phyloP scores from a whole-genome alignment of 2,329 filamentous ascomycete genomes.

The Aspergillus hortae region DNA sequence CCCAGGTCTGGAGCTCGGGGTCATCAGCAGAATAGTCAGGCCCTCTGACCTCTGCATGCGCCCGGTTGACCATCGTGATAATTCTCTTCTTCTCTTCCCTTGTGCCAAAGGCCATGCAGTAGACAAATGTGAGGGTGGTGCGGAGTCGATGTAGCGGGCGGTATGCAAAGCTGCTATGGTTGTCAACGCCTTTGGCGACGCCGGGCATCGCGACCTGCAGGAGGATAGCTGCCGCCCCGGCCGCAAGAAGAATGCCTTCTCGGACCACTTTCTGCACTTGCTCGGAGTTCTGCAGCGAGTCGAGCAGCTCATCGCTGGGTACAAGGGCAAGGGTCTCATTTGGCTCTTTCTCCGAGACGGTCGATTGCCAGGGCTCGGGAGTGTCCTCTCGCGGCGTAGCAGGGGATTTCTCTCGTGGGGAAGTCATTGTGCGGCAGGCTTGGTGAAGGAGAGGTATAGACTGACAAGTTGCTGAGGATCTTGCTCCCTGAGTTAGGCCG shows the following conservation, averaged over 20 bases:
- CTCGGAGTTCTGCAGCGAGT: not conserved
- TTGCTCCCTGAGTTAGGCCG: too few relatives aligned
- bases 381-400: not conserved
- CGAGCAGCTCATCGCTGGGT: not conserved
- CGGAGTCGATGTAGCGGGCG: slow-evolving; percentile 35
- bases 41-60: slow-evolving; percentile 31
- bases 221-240: slow-evolving; percentile 36
- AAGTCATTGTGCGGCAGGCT: too few relatives aligned
- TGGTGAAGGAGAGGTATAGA: too few relatives aligned
- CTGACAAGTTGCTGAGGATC: too few relatives aligned
- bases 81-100: slow-evolving; percentile 30
- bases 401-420: too few relatives aligned
- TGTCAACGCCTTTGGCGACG: slow-evolving; percentile 35
- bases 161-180: slow-evolving; percentile 39
- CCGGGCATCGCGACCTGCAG: slow-evolving; percentile 40
- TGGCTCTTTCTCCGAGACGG: not conserved
- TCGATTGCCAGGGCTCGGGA: not conserved
- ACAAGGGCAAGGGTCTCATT: not conserved
- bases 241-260: slow-evolving; percentile 35
- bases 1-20: slow-evolving; percentile 38
- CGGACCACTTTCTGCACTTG: slow-evolving; percentile 28
- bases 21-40: slow-evolving; percentile 35
- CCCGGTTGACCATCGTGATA: slow-evolving; percentile 34
- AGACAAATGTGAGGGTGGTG: slow-evolving; percentile 40
- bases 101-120: slow-evolving; percentile 37